phyloP scores from a whole-genome alignment of 352 stramenopile genomes.

The Phytophthora vignae region DNA sequence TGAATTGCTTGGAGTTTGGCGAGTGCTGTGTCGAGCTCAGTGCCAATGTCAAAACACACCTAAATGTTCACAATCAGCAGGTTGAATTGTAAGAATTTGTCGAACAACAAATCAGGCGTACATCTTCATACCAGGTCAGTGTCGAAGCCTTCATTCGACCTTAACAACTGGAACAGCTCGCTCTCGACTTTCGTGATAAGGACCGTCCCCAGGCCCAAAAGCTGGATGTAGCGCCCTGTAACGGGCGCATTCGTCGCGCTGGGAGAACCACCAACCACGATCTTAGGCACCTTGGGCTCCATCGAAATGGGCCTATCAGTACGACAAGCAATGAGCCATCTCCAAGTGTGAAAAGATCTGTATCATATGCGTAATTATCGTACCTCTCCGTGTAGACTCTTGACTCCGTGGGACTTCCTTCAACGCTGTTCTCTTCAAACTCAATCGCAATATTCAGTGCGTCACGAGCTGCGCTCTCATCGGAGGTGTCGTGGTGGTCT shows the following conservation, averaged over 20 bases:
- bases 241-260: conserved; percentile 50
- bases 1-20: conserved; percentile 52
- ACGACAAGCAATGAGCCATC: neutral
- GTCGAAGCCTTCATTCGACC: conserved; percentile 37
- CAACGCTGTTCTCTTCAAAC: conserved; percentile 41
- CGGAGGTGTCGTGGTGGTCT: conserved; percentile 18
- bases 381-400: conserved; percentile 26
- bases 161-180: conserved; percentile 48
- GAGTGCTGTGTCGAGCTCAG: conserved; percentile 52
- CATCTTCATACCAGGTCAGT: conserved; percentile 58
- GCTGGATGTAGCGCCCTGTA: conserved; percentile 74
- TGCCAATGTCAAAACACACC: conserved; percentile 74
- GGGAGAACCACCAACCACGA: conserved; percentile 57
- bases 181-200: conserved; percentile 41
- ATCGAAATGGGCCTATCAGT: conserved; percentile 31
- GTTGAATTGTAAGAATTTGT: neutral
- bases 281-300: conserved; percentile 69
- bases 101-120: neutral
- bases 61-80: conserved; percentile 23
- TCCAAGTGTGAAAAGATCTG: conserved; percentile 1
- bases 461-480: conserved; percentile 21
- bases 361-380: neutral
- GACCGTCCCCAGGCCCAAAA: conserved; percentile 70
- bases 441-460: conserved; percentile 44
- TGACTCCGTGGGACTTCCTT: neutral